Conservation (phyloP, 495 filamentous ascomycete genomes). For the Penicillium bovifimosum region DNA sequence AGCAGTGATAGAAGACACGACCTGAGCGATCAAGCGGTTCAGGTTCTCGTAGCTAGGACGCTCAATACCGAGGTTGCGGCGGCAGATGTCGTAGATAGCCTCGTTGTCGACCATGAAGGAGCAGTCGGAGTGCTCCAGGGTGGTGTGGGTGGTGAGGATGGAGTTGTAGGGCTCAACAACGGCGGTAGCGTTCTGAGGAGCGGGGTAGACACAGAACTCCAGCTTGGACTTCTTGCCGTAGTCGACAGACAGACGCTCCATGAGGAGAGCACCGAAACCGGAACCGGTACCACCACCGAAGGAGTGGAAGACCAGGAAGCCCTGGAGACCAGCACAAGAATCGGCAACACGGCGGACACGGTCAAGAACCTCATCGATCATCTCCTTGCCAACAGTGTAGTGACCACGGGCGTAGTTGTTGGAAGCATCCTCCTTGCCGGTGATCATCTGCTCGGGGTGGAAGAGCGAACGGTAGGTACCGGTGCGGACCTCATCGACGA, state of each 20-base stretch:
- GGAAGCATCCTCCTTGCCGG: slow-evolving; percentile 97
- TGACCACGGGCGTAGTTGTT: slow-evolving; percentile 99
- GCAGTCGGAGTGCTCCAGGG: slow-evolving; percentile 98
- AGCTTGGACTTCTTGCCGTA: slow-evolving; percentile 99
- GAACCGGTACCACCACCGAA: slow-evolving; percentile 99
- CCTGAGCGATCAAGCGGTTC: slow-evolving; percentile 97
- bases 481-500: slow-evolving; percentile 98
- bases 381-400: slow-evolving; percentile 98
- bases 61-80: slow-evolving; percentile 92
- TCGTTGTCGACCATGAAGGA: slow-evolving; percentile 99
- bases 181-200: slow-evolving; percentile 91
- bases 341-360: slow-evolving; percentile 94
- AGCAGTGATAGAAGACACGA: slow-evolving; percentile 97
- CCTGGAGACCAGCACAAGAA: slow-evolving; percentile 94
- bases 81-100: slow-evolving; percentile 99
- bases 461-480: slow-evolving; percentile 93
- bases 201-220: slow-evolving; percentile 98
- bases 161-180: slow-evolving; percentile 99
- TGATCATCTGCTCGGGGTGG: slow-evolving; percentile 99
- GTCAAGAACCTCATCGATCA: slow-evolving; percentile 95
- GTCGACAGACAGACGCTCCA: slow-evolving; percentile 96
- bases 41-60: slow-evolving; percentile 97
- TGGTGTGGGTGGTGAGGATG: slow-evolving; percentile 97
- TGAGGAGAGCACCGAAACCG: slow-evolving; percentile 93
- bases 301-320: slow-evolving; percentile 99